Evolutionary conservation across 1,284 basidiomycete genomes (phyloP).

Genomic region (Naganishia cerealis): DNA sequence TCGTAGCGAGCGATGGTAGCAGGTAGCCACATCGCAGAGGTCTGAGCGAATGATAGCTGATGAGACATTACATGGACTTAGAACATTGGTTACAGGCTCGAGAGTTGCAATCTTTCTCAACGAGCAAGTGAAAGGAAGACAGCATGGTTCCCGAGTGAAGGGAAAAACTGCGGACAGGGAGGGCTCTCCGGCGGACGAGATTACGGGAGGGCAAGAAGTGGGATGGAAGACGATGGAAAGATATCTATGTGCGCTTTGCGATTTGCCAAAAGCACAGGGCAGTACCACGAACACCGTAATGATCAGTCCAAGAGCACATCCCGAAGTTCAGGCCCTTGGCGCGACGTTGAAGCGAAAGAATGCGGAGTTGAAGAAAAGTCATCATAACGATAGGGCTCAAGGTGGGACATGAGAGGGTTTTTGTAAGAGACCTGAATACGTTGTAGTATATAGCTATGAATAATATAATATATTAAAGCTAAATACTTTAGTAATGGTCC

Average conservation of each 20-base stretch:
- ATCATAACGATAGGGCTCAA: conserved; percentile 5
- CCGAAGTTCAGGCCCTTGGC: not conserved
- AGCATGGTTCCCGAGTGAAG: not conserved
- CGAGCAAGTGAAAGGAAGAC: not conserved
- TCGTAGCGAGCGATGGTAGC: no score
- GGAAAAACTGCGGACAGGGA: no score
- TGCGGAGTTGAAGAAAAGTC: not conserved
- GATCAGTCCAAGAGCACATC: not conserved
- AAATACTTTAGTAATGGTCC: no score
- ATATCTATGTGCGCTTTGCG: not conserved
- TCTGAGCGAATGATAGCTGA: no score
- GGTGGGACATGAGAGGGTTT: no score
- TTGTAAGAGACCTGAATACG: no score
- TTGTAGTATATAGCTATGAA: no score
- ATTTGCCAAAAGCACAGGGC: not conserved
- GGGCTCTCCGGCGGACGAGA: no score
- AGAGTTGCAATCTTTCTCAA: not conserved
- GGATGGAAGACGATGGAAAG: conserved; percentile 5
- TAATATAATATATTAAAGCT: no score
- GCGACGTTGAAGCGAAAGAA: not conserved
- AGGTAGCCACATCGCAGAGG: no score
- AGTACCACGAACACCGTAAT: not conserved
- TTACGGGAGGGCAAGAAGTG: not conserved
- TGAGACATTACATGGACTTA: not conserved
- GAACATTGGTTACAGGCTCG: not conserved